phyloP scores from a whole-genome alignment of 345 rosid species.

The Linum usitatissimum region DNA sequence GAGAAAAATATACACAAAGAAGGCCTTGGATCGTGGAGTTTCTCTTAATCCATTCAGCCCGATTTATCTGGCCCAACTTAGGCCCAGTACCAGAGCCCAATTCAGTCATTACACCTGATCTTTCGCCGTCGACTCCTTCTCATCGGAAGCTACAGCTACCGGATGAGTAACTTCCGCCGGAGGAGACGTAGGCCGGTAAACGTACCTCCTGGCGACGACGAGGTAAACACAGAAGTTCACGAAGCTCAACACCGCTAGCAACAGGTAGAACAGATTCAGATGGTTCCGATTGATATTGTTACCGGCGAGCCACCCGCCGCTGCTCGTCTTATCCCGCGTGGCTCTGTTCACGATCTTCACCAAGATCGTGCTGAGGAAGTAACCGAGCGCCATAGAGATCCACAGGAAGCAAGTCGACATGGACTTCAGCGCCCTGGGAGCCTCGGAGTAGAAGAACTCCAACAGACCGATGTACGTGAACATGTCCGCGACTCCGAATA shows the following conservation, averaged over 20 bases:
- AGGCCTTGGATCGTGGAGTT: too few relatives aligned
- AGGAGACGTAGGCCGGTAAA: constrained; percentile 26
- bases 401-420: constrained; percentile 44
- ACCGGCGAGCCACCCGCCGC: constrained; percentile 54
- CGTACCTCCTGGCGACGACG: constrained; percentile 30
- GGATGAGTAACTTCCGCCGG: not conserved
- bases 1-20: too few relatives aligned
- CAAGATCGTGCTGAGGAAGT: constrained; percentile 34
- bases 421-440: constrained; percentile 34
- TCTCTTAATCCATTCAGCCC: too few relatives aligned
- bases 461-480: constrained; percentile 44
- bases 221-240: constrained; percentile 40
- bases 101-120: not conserved
- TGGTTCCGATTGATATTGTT: constrained; percentile 48
- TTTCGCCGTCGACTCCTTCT: constrained; percentile 1
- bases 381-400: constrained; percentile 48
- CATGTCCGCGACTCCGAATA: constrained; percentile 48
- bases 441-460: constrained; percentile 53
- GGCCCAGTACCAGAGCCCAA: not conserved
- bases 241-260: constrained; percentile 36
- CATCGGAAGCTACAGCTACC: not conserved
- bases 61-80: too few relatives aligned
- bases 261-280: constrained; percentile 39
- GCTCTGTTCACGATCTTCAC: constrained; percentile 34
- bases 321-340: constrained; percentile 19